phyloP scores from a whole-genome alignment of 768 basidiomycete genomes.

The Mrakia gelida region DNA sequence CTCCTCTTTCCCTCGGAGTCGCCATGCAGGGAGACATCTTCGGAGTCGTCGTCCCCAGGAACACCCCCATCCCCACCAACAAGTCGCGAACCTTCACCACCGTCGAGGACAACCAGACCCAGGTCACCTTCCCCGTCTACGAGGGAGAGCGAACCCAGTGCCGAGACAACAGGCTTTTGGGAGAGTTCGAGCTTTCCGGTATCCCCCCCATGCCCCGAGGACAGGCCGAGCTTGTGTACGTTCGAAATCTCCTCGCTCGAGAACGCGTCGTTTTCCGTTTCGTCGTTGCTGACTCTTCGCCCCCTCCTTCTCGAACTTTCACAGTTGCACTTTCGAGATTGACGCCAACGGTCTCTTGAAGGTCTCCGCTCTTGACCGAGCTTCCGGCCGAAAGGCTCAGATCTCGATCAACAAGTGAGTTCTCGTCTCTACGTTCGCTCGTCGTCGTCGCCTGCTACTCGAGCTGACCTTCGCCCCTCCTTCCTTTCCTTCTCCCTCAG shows the following conservation, averaged over 20 bases:
- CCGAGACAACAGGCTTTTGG: slow-evolving; percentile 97
- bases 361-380: slow-evolving; percentile 96
- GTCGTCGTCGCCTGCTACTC: slow-evolving; percentile 49
- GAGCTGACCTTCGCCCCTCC: slow-evolving; percentile 3
- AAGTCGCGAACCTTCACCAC: slow-evolving; percentile 99
- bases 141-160: slow-evolving; percentile 99
- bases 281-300: neutral
- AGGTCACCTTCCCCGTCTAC: slow-evolving; percentile 98
- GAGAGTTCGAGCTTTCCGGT: slow-evolving; percentile 98
- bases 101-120: slow-evolving; percentile 99
- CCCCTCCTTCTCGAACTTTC: too few relatives aligned
- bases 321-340: slow-evolving; percentile 66
- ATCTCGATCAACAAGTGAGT: slow-evolving; percentile 54
- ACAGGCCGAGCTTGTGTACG: slow-evolving; percentile 98
- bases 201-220: slow-evolving; percentile 99
- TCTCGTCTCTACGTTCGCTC: slow-evolving; percentile 21
- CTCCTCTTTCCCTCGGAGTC: slow-evolving; percentile 97
- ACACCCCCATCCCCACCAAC: slow-evolving; percentile 99
- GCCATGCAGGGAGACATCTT: slow-evolving; percentile 99
- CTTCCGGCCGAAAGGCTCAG: slow-evolving; percentile 97
- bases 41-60: slow-evolving; percentile 97
- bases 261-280: neutral
- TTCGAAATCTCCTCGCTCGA: slow-evolving; percentile 40
- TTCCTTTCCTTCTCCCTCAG: slow-evolving; percentile 66
- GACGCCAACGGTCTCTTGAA: slow-evolving; percentile 99